Base-by-base conservation (phyloP, 306 rosid genomes). In the Lupinus albus region DNA sequence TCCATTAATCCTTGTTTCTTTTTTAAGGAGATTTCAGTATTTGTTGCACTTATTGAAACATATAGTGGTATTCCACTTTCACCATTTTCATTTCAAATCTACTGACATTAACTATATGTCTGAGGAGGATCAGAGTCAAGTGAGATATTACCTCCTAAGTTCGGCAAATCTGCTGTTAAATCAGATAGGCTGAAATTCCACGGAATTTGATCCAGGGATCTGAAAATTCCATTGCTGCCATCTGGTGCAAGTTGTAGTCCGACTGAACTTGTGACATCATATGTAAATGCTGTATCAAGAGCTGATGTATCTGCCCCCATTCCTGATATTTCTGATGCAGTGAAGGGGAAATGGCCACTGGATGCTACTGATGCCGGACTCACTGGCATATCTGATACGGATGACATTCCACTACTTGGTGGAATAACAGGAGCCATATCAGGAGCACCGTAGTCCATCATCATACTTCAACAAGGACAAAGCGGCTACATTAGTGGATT, bases 301-400 rank as follows among this genome's bases (percentile, higher is more conserved):
- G 85, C 85, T 0, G 96, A 92, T 25, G 92, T 18, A 61, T 91
- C 97, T 63, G 87, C 65, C 14, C 96, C 98, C 81, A 94, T 91
- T 83, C 96, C 99, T 35, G 97, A 86, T 79, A 94, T 82, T 52
- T 94, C 99, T 6, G 99, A 86, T 12, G 97, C 89, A 11, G 91
- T 82, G 80, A 91, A 94, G 54, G 99, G 96, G 80, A 94, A 86
- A 88, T 91, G 97, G 30, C 99, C 99, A 42, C 96, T 91, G 21
- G 99, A 94, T 68, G 99, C 97, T 39, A 88, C 99, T 44, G 97
- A 94, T 49, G 95, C 78, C 8, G 99, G 99, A 80, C 99, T 94
- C 74, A 88, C 84, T 11, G 96, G 88, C 85, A 92, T 92, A 73
- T 89, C 96, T 13, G 97, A 85, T 83, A 86, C 77, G 28, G 95